phyloP scores from a whole-genome alignment of 2,329 filamentous ascomycete species.

The Hypoxylon sp. region DNA sequence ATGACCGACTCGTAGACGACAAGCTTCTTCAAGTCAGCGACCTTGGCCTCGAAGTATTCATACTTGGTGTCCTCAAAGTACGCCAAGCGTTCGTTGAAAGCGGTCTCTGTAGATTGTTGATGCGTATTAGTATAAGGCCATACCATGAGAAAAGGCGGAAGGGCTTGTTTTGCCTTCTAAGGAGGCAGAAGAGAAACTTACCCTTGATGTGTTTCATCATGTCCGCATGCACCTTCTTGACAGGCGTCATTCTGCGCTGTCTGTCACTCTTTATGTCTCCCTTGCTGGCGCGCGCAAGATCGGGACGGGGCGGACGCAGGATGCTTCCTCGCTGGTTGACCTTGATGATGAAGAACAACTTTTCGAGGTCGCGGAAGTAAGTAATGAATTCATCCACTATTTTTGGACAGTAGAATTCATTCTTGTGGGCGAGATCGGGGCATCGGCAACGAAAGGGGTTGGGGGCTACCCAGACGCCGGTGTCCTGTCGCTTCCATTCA shows the following conservation, averaged over 20 bases:
- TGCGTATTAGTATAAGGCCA: slow-evolving; percentile 2
- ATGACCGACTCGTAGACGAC: not conserved
- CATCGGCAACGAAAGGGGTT: not conserved
- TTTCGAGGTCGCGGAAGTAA: slow-evolving; percentile 48
- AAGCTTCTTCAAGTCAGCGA: not conserved
- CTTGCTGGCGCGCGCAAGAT: no score
- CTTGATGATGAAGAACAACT: slow-evolving; percentile 51
- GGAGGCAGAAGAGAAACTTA: slow-evolving; percentile 7
- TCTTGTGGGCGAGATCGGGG: not conserved
- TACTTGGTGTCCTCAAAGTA: slow-evolving; percentile 38
- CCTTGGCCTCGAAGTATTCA: slow-evolving; percentile 42
- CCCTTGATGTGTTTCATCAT: slow-evolving; percentile 6
- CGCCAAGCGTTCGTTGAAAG: slow-evolving; percentile 18
- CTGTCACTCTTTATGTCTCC: no score
- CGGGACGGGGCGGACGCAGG: no score
- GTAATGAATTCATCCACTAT: slow-evolving; percentile 40
- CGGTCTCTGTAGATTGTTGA: slow-evolving; percentile 31
- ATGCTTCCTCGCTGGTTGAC: not conserved
- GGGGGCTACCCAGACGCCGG: no score
- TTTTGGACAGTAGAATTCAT: not conserved
- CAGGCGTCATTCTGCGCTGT: no score
- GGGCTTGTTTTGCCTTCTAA: not conserved
- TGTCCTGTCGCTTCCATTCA: no score
- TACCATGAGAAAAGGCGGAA: not conserved
- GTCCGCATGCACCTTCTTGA: not conserved